A percentile compares a stretch with the other conserved stretches of the same genome.
phyloP scores from a whole-genome alignment of 345 rosid species.

The Aquilaria yunnanensis region DNA sequence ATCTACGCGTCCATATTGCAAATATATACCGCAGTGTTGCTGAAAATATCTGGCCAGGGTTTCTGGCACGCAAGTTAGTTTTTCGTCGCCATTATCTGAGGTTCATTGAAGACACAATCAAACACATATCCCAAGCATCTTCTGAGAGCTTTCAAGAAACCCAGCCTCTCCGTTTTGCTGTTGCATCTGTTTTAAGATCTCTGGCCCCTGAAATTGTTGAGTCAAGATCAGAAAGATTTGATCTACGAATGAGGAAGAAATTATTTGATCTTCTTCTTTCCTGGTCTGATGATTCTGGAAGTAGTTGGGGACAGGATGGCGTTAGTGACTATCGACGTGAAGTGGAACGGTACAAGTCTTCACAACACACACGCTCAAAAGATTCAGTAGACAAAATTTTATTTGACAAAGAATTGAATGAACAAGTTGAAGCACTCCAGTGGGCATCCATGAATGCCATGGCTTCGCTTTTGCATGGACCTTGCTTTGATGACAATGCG shows the following conservation, averaged over 20 bases:
- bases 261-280: conserved; percentile 86
- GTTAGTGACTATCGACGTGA: conserved; percentile 92
- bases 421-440: conserved; percentile 91
- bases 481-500: conserved; percentile 98
- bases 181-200: conserved; percentile 83
- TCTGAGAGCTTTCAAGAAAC: conserved; percentile 82
- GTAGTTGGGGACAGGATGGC: conserved; percentile 83
- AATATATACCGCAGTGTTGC: conserved; percentile 88
- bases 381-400: conserved; percentile 90
- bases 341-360: conserved; percentile 91
- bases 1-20: conserved; percentile 79
- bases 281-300: conserved; percentile 87
- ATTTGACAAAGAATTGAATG: conserved; percentile 88
- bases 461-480: conserved; percentile 94
- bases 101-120: conserved; percentile 83
- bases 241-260: conserved; percentile 79
- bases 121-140: conserved; percentile 50
- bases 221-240: conserved; percentile 87
- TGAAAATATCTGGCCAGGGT: conserved; percentile 96
- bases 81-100: conserved; percentile 87
- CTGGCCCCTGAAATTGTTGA: conserved; percentile 96
- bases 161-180: conserved; percentile 88
- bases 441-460: conserved; percentile 98
- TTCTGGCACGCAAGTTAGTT: conserved; percentile 76
- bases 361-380: conserved; percentile 86